These are phyloP conservation scores for Deinandra increscens DNA, from an alignment of 129 eudicot species.

Conservation along the genomic window DNA sequence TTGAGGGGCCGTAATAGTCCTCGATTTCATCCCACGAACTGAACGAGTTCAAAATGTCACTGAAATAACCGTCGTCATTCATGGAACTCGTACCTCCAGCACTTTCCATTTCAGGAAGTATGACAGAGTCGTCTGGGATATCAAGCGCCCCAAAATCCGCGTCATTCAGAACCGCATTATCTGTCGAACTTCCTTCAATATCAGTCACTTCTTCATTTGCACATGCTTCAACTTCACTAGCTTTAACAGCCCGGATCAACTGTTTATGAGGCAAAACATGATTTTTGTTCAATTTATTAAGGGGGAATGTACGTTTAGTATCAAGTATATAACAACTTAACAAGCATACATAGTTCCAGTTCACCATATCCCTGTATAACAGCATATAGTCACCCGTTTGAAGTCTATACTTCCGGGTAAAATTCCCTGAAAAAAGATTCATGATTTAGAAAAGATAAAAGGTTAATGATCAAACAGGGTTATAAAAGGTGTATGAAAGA, in stretches of 20 bases:
- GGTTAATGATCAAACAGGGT: not conserved
- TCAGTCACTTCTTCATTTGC: conserved; percentile 8
- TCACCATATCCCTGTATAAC: conserved; percentile 47
- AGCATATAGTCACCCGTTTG: conserved; percentile 58
- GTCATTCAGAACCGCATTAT: conserved; percentile 10
- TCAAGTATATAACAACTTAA: conserved; percentile 3
- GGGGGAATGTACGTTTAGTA: not conserved
- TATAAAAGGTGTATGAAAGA: not conserved
- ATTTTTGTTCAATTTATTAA: not conserved
- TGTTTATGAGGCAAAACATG: conserved; percentile 14
- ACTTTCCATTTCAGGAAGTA: conserved; percentile 26
- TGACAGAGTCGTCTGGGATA: not conserved
- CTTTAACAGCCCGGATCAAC: conserved; percentile 58
- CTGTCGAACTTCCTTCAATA: conserved; percentile 9
- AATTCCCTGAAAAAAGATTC: conserved; percentile 51
- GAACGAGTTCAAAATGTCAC: conserved; percentile 37
- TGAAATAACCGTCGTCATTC: conserved; percentile 40
- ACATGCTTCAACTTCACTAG: conserved; percentile 23
- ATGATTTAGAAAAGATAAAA: not conserved
- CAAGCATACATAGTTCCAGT: conserved; percentile 51
- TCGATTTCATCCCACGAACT: conserved; percentile 46
- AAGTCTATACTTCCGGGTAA: conserved; percentile 51
- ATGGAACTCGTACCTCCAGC: conserved; percentile 23
- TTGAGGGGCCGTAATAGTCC: conserved; percentile 40
- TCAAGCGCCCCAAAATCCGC: conserved; percentile 6